Evolutionary conservation across 169 alveolate species (phyloP).

Genomic region (Cryptosporidium tyzzeri): DNA sequence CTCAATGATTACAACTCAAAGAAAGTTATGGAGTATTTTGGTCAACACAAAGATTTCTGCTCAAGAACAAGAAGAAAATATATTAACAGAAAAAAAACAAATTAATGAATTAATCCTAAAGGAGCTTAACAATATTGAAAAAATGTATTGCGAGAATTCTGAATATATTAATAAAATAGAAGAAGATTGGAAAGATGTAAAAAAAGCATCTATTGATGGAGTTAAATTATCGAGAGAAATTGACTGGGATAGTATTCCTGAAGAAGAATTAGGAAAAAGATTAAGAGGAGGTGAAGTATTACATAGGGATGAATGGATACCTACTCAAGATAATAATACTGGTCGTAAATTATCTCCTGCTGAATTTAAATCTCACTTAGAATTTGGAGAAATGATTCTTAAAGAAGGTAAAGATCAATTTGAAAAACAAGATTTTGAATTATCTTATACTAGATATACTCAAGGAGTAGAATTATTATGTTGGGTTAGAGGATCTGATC

Average conservation of each 20-base stretch:
- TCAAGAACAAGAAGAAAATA: neutral
- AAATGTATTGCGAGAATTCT: conserved; percentile 11
- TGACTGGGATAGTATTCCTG: conserved; percentile 68
- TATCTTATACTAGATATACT: conserved; percentile 58
- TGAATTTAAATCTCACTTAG: conserved; percentile 49
- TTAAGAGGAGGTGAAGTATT: conserved; percentile 69
- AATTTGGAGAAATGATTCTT: conserved; percentile 58
- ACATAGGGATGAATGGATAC: conserved; percentile 75
- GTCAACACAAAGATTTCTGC: conserved; percentile 3
- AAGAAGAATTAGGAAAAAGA: conserved; percentile 59
- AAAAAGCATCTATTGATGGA: conserved; percentile 40
- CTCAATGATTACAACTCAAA: conserved; percentile 50
- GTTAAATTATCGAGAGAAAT: conserved; percentile 56
- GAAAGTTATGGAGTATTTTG: conserved; percentile 41
- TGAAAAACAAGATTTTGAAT: conserved; percentile 36
- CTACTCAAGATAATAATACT: conserved; percentile 8
- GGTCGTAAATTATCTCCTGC: conserved; percentile 23
- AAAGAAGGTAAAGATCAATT: conserved; percentile 33
- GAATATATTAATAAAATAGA: conserved; percentile 60
- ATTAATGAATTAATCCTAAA: conserved; percentile 10
- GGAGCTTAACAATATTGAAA: conserved; percentile 37
- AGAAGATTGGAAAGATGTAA: conserved; percentile 54
- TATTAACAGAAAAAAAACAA: conserved; percentile 3
- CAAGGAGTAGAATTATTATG: conserved; percentile 68
- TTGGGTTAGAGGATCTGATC: conserved; percentile 55